A percentile compares a stretch with the other conserved stretches of the same genome.
These are phyloP conservation scores for Ambispora gerdemannii DNA, from an alignment of 192 early-diverging fungal species.

Conservation along the genomic window DNA sequence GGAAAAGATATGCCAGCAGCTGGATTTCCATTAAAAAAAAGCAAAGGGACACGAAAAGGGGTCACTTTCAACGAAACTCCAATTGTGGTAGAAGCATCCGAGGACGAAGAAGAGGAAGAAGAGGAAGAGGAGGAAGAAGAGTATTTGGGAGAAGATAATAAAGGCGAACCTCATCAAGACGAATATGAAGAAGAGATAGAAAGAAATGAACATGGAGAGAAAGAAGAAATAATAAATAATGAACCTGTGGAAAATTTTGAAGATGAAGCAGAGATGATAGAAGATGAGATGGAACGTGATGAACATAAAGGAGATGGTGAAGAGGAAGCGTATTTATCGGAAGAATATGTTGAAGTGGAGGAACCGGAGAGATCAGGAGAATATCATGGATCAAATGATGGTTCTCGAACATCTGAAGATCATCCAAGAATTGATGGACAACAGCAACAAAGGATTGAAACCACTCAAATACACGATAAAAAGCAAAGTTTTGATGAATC, in stretches of 20 bases:
- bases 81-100: slow-evolving; percentile 34
- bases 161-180: slow-evolving; percentile 43
- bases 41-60: neutral
- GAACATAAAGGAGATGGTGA: neutral
- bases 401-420: slow-evolving; percentile 28
- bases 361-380: neutral
- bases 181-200: slow-evolving; percentile 41
- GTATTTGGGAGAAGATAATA: slow-evolving; percentile 44
- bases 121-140: slow-evolving; percentile 41
- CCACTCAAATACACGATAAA: too few relatives aligned
- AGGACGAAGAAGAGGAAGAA: slow-evolving; percentile 50
- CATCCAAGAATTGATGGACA: neutral
- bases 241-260: neutral
- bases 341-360: neutral
- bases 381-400: slow-evolving; percentile 19
- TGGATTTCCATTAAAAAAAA: neutral
- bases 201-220: slow-evolving; percentile 36
- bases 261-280: neutral
- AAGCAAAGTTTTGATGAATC: neutral
- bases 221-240: slow-evolving; percentile 1
- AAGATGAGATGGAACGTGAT: neutral
- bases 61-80: slow-evolving; percentile 17
- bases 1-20: slow-evolving; percentile 12
- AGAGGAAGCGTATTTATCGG: neutral
- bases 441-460: too few relatives aligned